A percentile compares a stretch with the other conserved stretches of the same genome.
These are phyloP conservation scores for Leptographium galeiforme DNA, from an alignment of 2,329 filamentous ascomycete genomes.

Conservation along the genomic window DNA sequence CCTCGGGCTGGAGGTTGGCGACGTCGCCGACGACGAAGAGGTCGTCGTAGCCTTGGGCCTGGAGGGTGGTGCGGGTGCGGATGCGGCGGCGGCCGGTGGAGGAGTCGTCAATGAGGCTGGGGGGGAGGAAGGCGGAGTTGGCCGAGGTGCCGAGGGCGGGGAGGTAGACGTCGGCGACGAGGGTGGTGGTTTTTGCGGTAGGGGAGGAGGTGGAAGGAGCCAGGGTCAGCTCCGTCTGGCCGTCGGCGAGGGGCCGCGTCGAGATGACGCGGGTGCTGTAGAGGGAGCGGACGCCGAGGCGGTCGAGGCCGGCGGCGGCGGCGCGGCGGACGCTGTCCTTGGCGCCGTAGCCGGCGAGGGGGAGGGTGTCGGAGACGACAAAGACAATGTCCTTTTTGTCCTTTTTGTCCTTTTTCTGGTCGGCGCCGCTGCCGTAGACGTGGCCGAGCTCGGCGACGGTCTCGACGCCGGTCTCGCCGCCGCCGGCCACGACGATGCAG, in stretches of 20 bases:
- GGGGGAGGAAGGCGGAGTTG: slow-evolving; percentile 24
- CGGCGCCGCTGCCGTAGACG: slow-evolving; percentile 23
- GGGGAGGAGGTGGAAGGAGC: neutral
- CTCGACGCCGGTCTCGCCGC: slow-evolving; percentile 36
- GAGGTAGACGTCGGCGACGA: slow-evolving; percentile 23
- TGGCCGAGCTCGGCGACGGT: slow-evolving; percentile 36
- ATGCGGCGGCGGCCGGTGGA: slow-evolving; percentile 10
- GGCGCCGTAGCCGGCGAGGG: slow-evolving; percentile 19
- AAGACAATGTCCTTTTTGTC: slow-evolving; percentile 34
- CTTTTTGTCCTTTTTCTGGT: slow-evolving; percentile 19
- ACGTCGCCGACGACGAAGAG: slow-evolving; percentile 19
- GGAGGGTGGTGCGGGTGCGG: slow-evolving; percentile 13
- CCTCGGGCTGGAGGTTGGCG: slow-evolving; percentile 14
- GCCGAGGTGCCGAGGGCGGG: slow-evolving; percentile 30
- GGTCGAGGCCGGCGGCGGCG: slow-evolving; percentile 24
- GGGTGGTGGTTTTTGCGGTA: neutral
- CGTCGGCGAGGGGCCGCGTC: neutral
- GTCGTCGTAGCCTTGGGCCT: slow-evolving; percentile 15
- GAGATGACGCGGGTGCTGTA: slow-evolving; percentile 23
- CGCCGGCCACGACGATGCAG: slow-evolving; percentile 38
- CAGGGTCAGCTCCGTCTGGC: slow-evolving; percentile 3
- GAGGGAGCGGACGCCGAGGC: slow-evolving; percentile 22
- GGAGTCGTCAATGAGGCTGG: slow-evolving; percentile 13
- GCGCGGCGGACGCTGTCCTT: slow-evolving; percentile 25
- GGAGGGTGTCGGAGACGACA: slow-evolving; percentile 24